Evolutionary conservation across 169 alveolate genomes (phyloP), one percentile per base, ranked within the genome.

Genomic region (Besnoitia besnoiti): DNA sequence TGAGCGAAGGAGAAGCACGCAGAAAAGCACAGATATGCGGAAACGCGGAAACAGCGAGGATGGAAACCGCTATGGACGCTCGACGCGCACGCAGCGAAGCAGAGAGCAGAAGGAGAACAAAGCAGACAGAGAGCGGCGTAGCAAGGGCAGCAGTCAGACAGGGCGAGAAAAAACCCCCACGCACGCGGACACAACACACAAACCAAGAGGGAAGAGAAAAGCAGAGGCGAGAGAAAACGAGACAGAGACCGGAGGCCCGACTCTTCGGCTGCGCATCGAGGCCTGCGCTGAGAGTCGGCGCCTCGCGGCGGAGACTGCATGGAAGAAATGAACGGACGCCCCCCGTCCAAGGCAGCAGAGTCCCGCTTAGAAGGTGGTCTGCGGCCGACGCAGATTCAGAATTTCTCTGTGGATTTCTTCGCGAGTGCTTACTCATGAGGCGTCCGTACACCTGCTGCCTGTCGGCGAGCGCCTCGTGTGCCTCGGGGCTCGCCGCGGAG

Each of bases 351-450:
- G 67, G 67, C n/a, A 51, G 67, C 14, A 24, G 24, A 51, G 14
- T 51, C 24, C 14, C 24, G 24, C 67, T 24, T 24, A 51, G 67
- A 51, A 24, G 24, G 24, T 24, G 24, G 24, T 24, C 14, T 51
- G 67, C n/a, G 24, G 14, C 14, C 24, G 67, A 51, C 67, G 24
- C 67, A 51, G 67, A 24, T 24, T 24, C 24, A 16, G n/a, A 16
- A 16, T 24, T 16, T 51, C 67, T 16, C 24, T 51, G 14, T 51
- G 67, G n/a, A n/a, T n/a, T n/a, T n/a, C n/a, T n/a, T n/a, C n/a
- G n/a, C n/a, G n/a, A n/a, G n/a, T n/a, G n/a, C 82, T 73, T n/a
- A 73, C 82, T 19, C 82, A 73, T 73, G 82, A 73, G 82, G 82
- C n/a, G 82, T 73, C 82, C 82, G n/a, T 73, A 73, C 82, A 73